Base-by-base conservation (phyloP, 306 rosid species). In the Cicer chorassanicum region DNA sequence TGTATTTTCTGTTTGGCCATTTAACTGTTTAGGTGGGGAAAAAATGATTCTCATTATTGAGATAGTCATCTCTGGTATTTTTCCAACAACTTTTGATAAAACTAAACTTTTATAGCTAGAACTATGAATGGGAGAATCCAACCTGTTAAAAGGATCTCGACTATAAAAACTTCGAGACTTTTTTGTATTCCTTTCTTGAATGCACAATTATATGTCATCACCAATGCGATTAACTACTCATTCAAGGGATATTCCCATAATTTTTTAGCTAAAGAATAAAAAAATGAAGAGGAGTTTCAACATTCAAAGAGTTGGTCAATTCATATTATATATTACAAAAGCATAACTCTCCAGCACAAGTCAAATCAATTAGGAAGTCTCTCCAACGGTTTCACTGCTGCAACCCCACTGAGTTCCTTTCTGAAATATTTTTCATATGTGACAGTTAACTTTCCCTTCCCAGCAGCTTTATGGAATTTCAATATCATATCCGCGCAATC, bases 401-500 rank as follows among this genome's bases (percentile, higher is more conserved):
- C 90, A 69, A 86, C 91, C 19, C 78, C 40, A 51, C 85, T 39
- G 67, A 81, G 84, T 61, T 91, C 83, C 44, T 86, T 69, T 65
- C 82, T 88, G 68, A 75, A 78, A 74, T 88, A 91, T 79, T 91
- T 93, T 68, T 93, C 93, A 19, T 76, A 83, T 1, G 91, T 68
- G 68, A 93, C 96, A 69, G 66, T 84, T 56, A 91, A 71, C 70
- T 83, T 87, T 73, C 97, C 91, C 16, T 41, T 6, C 55, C 83
- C 73, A 0, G 97, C 90, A 85, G 89, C 83, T 75, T 80, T 90
- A 40, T 91, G 97, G 67, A 91, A 83, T 75, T 82, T 86, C 82
- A 91, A 72, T 62, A 93, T 83, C 93, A 87, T 83, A 80, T 89
- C 91, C 1, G 92, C 97, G 46, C 97, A 85, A 42, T 65, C 82